Conservation (phyloP, 768 basidiomycete species). For the Cantharellus cinnabarinus region DNA sequence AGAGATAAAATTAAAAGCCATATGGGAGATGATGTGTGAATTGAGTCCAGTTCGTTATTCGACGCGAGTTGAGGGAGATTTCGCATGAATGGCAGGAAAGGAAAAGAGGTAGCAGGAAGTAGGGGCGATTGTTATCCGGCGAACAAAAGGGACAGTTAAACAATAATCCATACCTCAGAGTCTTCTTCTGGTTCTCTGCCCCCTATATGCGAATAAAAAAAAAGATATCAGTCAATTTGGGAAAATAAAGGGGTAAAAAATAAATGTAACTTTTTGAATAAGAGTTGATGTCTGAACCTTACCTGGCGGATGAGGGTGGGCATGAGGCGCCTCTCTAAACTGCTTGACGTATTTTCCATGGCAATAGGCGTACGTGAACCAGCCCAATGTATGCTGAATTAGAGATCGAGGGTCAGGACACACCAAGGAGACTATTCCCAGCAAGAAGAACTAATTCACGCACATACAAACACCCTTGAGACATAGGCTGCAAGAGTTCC, state of each 20-base stretch:
- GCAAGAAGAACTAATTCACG: constrained; percentile 20
- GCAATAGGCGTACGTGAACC: constrained; percentile 97
- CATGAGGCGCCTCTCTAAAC: constrained; percentile 64
- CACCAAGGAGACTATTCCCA: background rate
- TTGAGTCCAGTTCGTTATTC: too few species aligned
- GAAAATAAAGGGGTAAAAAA: background rate
- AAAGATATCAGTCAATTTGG: background rate
- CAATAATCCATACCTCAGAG: constrained; percentile 22
- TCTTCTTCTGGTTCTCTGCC: constrained; percentile 70
- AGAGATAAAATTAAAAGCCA: constrained; percentile 1
- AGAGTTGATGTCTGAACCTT: constrained; percentile 10
- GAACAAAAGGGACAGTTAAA: background rate
- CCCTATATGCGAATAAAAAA: constrained; percentile 22
- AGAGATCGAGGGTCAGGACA: background rate
- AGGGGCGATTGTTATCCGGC: too few species aligned
- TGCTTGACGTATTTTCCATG: constrained; percentile 90
- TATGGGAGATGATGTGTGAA: too few species aligned
- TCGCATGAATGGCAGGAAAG: too few species aligned
- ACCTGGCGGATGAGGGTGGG: constrained; percentile 48
- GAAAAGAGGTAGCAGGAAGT: too few species aligned
- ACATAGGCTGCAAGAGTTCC: constrained; percentile 60
- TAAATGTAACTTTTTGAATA: background rate
- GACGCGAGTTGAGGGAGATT: too few species aligned
- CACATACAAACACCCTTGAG: constrained; percentile 73
- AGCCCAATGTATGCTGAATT: constrained; percentile 56